These are phyloP conservation scores for Pleurostoma richardsiae DNA, from an alignment of 2,329 filamentous ascomycete species.

Conservation along the genomic window DNA sequence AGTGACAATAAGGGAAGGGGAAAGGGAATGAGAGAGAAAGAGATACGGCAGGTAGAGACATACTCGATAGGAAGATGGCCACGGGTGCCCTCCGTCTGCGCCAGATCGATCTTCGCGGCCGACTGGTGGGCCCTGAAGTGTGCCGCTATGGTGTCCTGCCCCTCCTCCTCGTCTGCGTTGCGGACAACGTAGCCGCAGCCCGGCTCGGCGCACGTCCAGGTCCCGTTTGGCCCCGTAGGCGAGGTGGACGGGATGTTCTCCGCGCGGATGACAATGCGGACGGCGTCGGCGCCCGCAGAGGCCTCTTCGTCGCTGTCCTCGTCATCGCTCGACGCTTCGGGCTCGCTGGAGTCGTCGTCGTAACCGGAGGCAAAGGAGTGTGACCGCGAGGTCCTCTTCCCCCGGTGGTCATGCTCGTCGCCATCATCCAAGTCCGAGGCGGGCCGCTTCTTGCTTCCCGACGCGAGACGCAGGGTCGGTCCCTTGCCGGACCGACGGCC, in stretches of 20 bases:
- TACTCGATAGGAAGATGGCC: constrained; percentile 55
- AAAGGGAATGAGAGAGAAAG: constrained; percentile 18
- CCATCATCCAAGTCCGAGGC: constrained; percentile 30
- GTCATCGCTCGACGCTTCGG: constrained; percentile 1
- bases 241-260: constrained; percentile 43
- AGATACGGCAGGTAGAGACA: constrained; percentile 22
- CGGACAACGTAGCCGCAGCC: constrained; percentile 62
- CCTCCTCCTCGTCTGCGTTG: constrained; percentile 50
- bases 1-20: not conserved
- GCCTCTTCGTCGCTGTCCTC: constrained; percentile 8
- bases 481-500: constrained; percentile 36
- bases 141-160: constrained; percentile 50
- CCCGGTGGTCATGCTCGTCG: constrained; percentile 25
- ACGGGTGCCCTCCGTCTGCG: constrained; percentile 50
- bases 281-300: constrained; percentile 18
- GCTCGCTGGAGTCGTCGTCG: constrained; percentile 16
- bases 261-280: constrained; percentile 41
- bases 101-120: constrained; percentile 43
- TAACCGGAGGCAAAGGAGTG: constrained; percentile 15
- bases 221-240: constrained; percentile 53
- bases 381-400: constrained; percentile 26
- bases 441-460: constrained; percentile 35
- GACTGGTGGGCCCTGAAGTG: constrained; percentile 59
- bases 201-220: constrained; percentile 62
- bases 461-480: constrained; percentile 35